Conservation (phyloP, 1,284 basidiomycete genomes). For the Schizophyllum commune region DNA sequence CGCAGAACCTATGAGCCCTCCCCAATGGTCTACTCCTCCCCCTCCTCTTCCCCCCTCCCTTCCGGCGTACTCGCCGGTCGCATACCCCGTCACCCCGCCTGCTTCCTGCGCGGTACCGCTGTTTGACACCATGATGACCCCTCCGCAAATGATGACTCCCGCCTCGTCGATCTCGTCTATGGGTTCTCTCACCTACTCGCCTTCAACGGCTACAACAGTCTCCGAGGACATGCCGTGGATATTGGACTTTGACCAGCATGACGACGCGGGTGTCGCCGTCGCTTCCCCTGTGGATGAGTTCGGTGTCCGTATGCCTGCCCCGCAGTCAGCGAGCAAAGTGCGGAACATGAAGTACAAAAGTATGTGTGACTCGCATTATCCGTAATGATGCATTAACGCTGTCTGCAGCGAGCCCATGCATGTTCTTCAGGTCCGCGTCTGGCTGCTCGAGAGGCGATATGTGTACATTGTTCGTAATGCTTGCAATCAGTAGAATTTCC, state of each 20-base stretch:
- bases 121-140: neutral
- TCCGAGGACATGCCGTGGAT: neutral
- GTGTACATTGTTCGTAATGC: neutral
- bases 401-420: neutral
- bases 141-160: neutral
- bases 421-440: neutral
- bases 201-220: neutral
- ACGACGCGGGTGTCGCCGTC: neutral
- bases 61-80: neutral
- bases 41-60: neutral
- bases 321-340: neutral
- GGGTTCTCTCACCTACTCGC: neutral
- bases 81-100: neutral
- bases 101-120: neutral
- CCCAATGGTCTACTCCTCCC: neutral
- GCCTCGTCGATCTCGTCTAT: neutral
- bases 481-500: neutral
- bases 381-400: neutral
- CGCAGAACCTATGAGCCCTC: neutral
- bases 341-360: neutral
- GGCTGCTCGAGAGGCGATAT: neutral
- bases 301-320: neutral
- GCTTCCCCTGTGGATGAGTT: neutral
- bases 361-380: neutral
- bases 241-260: neutral